Percentiles rank a stretch among this genome's conserved stretches.
These are phyloP conservation scores for Escallonia rubra DNA, from an alignment of 129 eudicot genomes.

Conservation along the genomic window DNA sequence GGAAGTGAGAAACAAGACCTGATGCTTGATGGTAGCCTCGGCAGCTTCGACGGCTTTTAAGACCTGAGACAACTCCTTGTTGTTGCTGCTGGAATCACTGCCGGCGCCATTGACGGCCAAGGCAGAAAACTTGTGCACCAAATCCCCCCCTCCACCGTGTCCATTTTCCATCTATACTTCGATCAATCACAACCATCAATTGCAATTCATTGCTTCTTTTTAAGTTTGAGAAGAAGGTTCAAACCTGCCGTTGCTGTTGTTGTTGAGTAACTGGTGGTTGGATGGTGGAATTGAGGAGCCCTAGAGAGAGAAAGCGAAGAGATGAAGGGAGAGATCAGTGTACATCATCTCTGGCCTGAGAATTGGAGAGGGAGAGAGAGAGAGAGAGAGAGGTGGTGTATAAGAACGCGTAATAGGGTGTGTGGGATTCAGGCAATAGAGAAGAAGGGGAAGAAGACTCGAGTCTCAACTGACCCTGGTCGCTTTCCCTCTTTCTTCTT, in stretches of 20 bases:
- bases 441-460: too few species aligned
- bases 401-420: too few species aligned
- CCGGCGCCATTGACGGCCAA: constrained; percentile 29
- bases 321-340: background rate
- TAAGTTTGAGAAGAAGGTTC: too few species aligned
- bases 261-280: background rate
- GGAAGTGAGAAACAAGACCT: constrained; percentile 28
- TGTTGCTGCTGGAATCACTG: constrained; percentile 12
- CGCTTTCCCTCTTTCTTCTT: too few species aligned
- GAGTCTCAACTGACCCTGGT: too few species aligned
- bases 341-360: too few species aligned
- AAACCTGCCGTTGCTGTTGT: too few species aligned
- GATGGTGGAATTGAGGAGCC: background rate
- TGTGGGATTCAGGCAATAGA: too few species aligned
- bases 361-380: too few species aligned
- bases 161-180: constrained; percentile 58
- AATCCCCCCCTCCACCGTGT: constrained; percentile 38
- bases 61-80: constrained; percentile 72
- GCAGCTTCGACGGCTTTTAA: constrained; percentile 96
- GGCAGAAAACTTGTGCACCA: constrained; percentile 35
- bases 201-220: background rate
- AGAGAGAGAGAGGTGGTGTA: too few species aligned
- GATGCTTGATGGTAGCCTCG: constrained; percentile 84
- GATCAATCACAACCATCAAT: background rate
- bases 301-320: constrained; percentile 2